Evolutionary conservation across 257 asterid species (phyloP).

Genomic region (Anisodus tanguticus): DNA sequence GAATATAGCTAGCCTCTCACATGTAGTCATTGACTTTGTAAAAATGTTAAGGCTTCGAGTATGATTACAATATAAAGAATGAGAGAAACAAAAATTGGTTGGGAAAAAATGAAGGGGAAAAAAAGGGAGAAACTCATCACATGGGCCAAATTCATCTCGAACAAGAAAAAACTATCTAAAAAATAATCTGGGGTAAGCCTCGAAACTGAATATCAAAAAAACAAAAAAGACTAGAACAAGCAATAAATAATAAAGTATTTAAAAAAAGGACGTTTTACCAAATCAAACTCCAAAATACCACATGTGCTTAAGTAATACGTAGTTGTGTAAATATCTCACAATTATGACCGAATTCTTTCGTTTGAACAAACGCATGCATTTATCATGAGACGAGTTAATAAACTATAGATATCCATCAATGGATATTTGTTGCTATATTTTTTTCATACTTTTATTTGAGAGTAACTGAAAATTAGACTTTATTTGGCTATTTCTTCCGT

Average conservation of each 20-base stretch:
- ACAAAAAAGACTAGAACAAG: not conserved
- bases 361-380: not conserved
- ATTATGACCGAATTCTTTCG: not conserved
- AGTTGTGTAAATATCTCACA: not conserved
- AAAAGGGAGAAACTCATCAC: not conserved
- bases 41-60: too few relatives aligned
- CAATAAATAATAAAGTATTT: not conserved
- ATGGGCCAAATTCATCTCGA: not conserved
- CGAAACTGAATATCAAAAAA: too few relatives aligned
- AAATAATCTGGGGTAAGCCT: too few relatives aligned
- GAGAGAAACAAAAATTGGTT: not conserved
- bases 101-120: too few relatives aligned
- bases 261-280: constrained; percentile 13
- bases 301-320: not conserved
- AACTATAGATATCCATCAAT: too few relatives aligned
- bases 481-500: too few relatives aligned
- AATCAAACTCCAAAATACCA: not conserved
- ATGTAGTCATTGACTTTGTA: too few relatives aligned
- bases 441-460: too few relatives aligned
- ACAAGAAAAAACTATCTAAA: not conserved
- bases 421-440: too few relatives aligned
- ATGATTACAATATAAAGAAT: too few relatives aligned
- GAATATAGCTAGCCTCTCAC: too few relatives aligned
- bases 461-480: too few relatives aligned
- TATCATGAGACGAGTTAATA: not conserved